Evolutionary conservation across 2,329 filamentous ascomycete species (phyloP), one percentile per base, ranked within the genome.

Genomic region (Colletotrichum lentis): DNA sequence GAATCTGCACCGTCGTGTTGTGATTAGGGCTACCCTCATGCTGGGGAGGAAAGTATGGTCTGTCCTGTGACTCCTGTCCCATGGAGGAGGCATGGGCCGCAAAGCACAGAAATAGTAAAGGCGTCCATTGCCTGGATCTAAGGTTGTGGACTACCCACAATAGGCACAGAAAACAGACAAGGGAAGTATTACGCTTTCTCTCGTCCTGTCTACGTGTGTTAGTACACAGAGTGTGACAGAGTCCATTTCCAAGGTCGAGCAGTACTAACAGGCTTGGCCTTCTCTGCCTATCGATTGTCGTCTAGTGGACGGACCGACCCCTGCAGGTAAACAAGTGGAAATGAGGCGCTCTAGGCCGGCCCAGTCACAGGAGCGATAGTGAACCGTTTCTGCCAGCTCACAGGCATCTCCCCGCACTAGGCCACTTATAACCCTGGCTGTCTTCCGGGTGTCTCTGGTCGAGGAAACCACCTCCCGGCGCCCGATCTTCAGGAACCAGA

Each of bases 291-390:
- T 69, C 66, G 66, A 67, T 62, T 69, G 64, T 69, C 67, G 67
- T 62, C 67, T 46, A 63, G 67, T 69, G 58, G 64, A 69, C 67
- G 52, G 58, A 58, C 43, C 18, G 67, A 63, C 57, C 64, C 67
- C 67, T 69, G 67, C 57, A 69, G 39, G 58, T 67, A 67, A 67
- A 67, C 67, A 67, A 43, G 67, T 65, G 65, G 62, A 65, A 50
- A 50, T 43, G 6, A 60, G 62, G 55, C 50, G 55, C 50, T 66
- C 62, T 69, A 20, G 52, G 62, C 62, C 62, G 50, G 62, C 24
- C 56, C 66, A 69, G 66, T 69, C 49, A 65, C 43, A 50, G 20
- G 46, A 24, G 49, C 24, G 6, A 41, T 24, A 64, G 22, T 20
- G 46, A 49, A 35, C 60, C 63, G 43, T 63, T 46, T 35, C 50